Base-by-base conservation (phyloP, 2,329 filamentous ascomycete species). In the Alternaria brassicicola region DNA sequence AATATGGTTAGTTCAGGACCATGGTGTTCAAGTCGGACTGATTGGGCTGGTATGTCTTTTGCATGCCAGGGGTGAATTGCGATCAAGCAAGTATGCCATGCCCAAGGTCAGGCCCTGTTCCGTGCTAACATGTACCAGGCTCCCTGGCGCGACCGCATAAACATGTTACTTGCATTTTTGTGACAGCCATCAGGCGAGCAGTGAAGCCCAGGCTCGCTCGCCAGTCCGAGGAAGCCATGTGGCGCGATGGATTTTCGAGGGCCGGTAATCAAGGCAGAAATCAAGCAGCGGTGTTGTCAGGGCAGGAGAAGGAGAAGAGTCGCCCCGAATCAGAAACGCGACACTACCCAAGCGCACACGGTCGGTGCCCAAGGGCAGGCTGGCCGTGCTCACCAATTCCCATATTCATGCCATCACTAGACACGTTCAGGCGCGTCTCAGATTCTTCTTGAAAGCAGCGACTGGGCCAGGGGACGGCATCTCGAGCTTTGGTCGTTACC, bases 81-180 rank as follows among this genome's bases (percentile, higher is more conserved):
- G 30, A 31, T 38, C 38, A 52, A 52, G 41, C 54, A 57, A 38
- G 21, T 23, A 41, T 26, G 33, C 35, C 25, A 48, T 30, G 38
- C 25, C 31, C 33, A 33, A 33, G 55, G 50, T 36, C 35, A 45
- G 28, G 50, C 43, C 55, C 43, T 48, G 55, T 39, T 47, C 43
- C 23, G 25, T 26, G 17, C 23, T 21, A 43, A 8, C 19, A 39
- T 48, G 31, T 28, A 41, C 39, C 51, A 43, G 46, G 45, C 39
- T 59, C 38, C 39, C 56, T 55, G 46, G 56, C 39, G 46, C 46
- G 21, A 28, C n/a, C 39, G 35, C 49, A 58, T 60, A 55, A 42
- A 52, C 43, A 61, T 59, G 57, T 54, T 71, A 81, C 80, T 76
- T 82, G 78, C 82, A 84, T 82, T 79, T 80, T 79, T 13, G 80